Percentiles rank a stretch among this genome's conserved stretches.
phyloP scores from a whole-genome alignment of 1,284 basidiomycete genomes.

The Rhodotorula sp. region DNA sequence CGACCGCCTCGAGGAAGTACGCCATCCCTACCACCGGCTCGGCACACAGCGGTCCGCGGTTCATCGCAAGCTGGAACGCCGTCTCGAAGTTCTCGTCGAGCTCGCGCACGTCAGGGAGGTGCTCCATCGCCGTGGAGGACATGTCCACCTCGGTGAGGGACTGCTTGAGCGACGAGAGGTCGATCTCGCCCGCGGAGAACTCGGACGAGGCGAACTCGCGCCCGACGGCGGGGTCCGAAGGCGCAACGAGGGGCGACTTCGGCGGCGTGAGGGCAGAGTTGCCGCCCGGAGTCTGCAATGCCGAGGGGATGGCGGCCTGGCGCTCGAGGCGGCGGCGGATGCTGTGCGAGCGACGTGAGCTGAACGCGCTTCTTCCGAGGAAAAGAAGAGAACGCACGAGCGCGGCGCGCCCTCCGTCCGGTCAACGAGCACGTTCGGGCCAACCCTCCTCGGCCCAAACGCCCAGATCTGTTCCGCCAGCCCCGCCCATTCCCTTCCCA shows the following conservation, averaged over 20 bases:
- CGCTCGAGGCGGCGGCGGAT: conserved; percentile 41
- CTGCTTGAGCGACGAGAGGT: conserved; percentile 23
- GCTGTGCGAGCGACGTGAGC: background rate
- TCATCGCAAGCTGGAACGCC: conserved; percentile 92
- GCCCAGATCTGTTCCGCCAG: conserved; percentile 78
- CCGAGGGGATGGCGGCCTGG: conserved; percentile 33
- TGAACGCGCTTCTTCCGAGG: background rate
- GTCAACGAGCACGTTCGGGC: conserved; percentile 85
- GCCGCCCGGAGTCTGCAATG: conserved; percentile 33
- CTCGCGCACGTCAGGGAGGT: conserved; percentile 55
- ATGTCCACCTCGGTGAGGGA: conserved; percentile 22
- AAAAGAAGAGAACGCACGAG: conserved; percentile 45
- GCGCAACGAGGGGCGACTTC: conserved; percentile 7
- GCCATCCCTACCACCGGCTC: conserved; percentile 94
- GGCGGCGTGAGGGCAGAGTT: conserved; percentile 20
- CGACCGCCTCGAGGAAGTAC: conserved; percentile 79
- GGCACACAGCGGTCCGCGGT: conserved; percentile 90
- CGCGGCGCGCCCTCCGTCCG: conserved; percentile 48
- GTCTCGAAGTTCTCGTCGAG: conserved; percentile 84
- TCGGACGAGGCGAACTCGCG: conserved; percentile 38
- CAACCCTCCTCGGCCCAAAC: conserved; percentile 85
- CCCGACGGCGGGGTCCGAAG: conserved; percentile 23
- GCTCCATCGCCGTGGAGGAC: conserved; percentile 3
- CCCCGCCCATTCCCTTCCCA: conserved; percentile 78
- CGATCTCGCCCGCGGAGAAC: conserved; percentile 30